Evolutionary conservation across 108 stramenopile genomes (phyloP), one percentile per base, ranked within the genome.

Genomic region (Skeletonema potamos): DNA sequence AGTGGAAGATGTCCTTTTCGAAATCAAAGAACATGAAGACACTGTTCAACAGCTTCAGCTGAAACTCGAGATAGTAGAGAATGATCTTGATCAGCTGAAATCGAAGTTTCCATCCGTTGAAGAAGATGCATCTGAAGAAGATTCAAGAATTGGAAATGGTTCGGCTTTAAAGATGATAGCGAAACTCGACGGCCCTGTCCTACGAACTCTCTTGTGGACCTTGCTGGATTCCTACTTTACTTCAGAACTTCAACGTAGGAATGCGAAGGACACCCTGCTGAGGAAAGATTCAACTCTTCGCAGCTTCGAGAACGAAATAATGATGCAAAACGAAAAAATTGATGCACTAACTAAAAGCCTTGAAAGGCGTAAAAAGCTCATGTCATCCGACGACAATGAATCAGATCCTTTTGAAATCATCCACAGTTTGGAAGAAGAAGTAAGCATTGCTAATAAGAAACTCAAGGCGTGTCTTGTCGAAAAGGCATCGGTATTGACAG

Each of bases 1-100:
- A 22, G 55, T 39, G 1, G 67, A 12, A 37, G 62, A 39, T 22
- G 60, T 32, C 17, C 20, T 51, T 58, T 22, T 79, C 85, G 22
- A 37, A 60, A 10, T 55, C 68, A 48, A 71, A 84, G 73, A 84
- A 30, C 39, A 43, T 24, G 81, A 82, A 69, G 81, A 81, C 22
- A 64, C 68, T 29, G 62, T 95, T 13, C 84, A 86, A 33, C 87
- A 91, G 13, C 60, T 88, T 28, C 91, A 95, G 63, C 58, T 95
- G 58, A 89, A 87, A 63, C 55, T 92, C n/a, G 94, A 95, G 67
- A 54, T 95, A 8, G 70, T 95, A 8, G 87, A 87, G 6, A 68
- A 60, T 27, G 91, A 92, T 59, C 41, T 95, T 43, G 84, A 92
- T 44, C 69, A 87, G 13, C 48, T 94, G 57, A 34, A 76, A 37